Evolutionary conservation across 352 stramenopile genomes (phyloP).

Genomic region (Phytophthora pini): DNA sequence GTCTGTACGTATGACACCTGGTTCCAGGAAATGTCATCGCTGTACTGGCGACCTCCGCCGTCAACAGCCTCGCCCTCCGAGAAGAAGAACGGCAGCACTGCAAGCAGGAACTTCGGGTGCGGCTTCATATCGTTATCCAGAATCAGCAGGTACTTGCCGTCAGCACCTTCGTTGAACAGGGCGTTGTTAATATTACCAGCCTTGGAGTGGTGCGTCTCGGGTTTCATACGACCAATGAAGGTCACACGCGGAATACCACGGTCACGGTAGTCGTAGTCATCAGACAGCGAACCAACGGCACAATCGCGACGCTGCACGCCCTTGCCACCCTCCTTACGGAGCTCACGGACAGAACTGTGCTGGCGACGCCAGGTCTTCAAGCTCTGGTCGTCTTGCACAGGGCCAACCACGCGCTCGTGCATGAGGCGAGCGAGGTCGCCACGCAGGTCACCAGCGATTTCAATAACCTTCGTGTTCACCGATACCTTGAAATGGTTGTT

Average conservation of each 20-base stretch:
- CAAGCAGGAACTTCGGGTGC: constrained; percentile 88
- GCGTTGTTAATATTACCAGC: constrained; percentile 94
- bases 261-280: constrained; percentile 93
- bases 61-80: constrained; percentile 88
- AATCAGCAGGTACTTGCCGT: constrained; percentile 91
- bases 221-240: constrained; percentile 90
- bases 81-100: constrained; percentile 91
- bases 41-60: constrained; percentile 84
- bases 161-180: constrained; percentile 90
- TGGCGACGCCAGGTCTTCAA: constrained; percentile 88
- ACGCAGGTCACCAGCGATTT: constrained; percentile 83
- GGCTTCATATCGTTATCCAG: constrained; percentile 94
- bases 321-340: constrained; percentile 85
- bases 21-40: constrained; percentile 91
- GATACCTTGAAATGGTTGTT: constrained; percentile 93
- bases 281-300: constrained; percentile 83
- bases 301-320: constrained; percentile 86
- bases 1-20: constrained; percentile 91
- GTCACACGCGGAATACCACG: constrained; percentile 86
- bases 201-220: constrained; percentile 90
- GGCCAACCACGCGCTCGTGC: constrained; percentile 87
- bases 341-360: constrained; percentile 85
- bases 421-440: constrained; percentile 84
- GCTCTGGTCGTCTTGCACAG: constrained; percentile 74
- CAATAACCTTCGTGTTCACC: constrained; percentile 92